These are phyloP conservation scores for Spongispora temasekensis DNA, from an alignment of 1,284 basidiomycete genomes.

Conservation along the genomic window DNA sequence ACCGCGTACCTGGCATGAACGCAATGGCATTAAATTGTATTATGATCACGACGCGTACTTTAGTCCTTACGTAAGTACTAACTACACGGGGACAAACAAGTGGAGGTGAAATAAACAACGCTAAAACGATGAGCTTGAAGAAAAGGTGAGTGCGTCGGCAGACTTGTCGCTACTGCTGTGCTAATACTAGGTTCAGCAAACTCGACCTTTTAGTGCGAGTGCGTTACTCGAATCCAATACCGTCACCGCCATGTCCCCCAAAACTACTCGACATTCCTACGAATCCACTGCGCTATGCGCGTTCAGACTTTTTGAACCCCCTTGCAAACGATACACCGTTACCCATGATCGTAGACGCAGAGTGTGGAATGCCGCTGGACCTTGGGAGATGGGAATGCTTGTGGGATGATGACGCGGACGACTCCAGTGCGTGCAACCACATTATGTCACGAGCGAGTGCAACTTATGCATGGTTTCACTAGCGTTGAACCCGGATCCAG, in stretches of 20 bases:
- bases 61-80: background rate
- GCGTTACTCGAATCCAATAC: conserved; percentile 90
- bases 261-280: conserved; percentile 90
- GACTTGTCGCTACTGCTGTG: too few relatives aligned
- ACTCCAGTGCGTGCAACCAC: conserved; percentile 52
- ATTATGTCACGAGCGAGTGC: background rate
- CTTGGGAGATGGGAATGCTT: conserved; percentile 79
- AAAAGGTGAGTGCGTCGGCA: conserved; percentile 26
- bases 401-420: conserved; percentile 77
- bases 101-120: conserved; percentile 7
- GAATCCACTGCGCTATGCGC: conserved; percentile 81
- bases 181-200: conserved; percentile 48
- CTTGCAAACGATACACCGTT: conserved; percentile 79
- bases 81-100: conserved; percentile 23
- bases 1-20: too few relatives aligned
- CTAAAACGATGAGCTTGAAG: conserved; percentile 33
- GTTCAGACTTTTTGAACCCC: conserved; percentile 79
- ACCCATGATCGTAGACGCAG: conserved; percentile 93
- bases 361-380: conserved; percentile 93
- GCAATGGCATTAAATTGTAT: too few relatives aligned
- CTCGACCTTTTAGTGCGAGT: conserved; percentile 89
- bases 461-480: conserved; percentile 5
- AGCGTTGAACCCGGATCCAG: conserved; percentile 71
- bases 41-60: too few relatives aligned
- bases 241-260: conserved; percentile 92